These are phyloP conservation scores for Endocladia muricata DNA, from an alignment of 31 red algal genomes.

Conservation along the genomic window DNA sequence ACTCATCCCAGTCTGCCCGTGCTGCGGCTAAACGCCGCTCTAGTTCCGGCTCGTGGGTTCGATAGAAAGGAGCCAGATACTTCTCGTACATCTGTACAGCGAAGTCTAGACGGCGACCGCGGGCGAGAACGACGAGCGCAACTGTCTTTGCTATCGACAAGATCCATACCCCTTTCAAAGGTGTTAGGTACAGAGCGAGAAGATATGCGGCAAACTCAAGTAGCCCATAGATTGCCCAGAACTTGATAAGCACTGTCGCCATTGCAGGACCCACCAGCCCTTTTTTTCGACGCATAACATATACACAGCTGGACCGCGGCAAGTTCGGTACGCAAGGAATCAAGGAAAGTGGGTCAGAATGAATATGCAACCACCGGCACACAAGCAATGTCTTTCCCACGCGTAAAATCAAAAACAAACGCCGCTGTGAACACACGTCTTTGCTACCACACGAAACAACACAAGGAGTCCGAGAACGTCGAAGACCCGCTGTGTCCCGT, in stretches of 20 bases:
- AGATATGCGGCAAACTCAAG: conserved; percentile 10
- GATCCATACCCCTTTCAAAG: neutral
- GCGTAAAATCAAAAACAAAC: too few relatives aligned
- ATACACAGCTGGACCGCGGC: neutral
- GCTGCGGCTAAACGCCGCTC: neutral
- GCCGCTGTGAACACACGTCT: too few relatives aligned
- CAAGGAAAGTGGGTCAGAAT: too few relatives aligned
- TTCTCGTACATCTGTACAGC: conserved; percentile 21
- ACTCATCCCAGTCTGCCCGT: neutral
- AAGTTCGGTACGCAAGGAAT: too few relatives aligned
- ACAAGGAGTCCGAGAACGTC: too few relatives aligned
- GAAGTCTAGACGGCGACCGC: conserved; percentile 26
- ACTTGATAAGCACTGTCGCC: conserved; percentile 14
- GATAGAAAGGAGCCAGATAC: conserved; percentile 18
- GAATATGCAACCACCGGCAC: too few relatives aligned
- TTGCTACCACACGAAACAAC: too few relatives aligned
- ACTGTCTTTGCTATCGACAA: neutral
- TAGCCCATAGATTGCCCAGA: conserved; percentile 30
- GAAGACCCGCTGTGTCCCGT: too few relatives aligned
- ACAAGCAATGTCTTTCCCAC: too few relatives aligned
- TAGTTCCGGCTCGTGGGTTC: conserved; percentile 20
- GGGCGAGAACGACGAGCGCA: conserved; percentile 1
- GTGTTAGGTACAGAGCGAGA: conserved; percentile 17
- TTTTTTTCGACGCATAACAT: conserved; percentile 11
- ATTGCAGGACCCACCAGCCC: conserved; percentile 20